A percentile compares a stretch with the other conserved stretches of the same genome.
Conservation (phyloP, 208 protist genomes). For the Herpetomonas samuelpessoai region DNA sequence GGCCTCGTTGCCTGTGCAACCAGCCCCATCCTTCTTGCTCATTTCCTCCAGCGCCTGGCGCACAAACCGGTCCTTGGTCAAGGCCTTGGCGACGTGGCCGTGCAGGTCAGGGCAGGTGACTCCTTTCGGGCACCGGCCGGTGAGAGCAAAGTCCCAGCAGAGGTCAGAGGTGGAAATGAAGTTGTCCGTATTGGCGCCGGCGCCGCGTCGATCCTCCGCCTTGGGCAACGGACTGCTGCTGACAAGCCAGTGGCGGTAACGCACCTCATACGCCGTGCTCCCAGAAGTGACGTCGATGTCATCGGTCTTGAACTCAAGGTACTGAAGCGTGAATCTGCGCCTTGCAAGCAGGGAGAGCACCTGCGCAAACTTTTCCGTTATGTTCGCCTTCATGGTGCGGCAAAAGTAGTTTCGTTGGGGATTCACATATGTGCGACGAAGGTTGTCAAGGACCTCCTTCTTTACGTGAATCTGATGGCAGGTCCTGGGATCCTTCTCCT, state of each 20-base stretch:
- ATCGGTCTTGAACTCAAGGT: constrained; percentile 52
- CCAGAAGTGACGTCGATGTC: constrained; percentile 42
- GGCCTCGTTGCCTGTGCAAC: not conserved
- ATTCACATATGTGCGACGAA: constrained; percentile 37
- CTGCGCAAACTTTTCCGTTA: constrained; percentile 40
- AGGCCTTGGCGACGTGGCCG: constrained; percentile 37
- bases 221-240: constrained; percentile 15
- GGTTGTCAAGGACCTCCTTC: constrained; percentile 26
- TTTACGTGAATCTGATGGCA: constrained; percentile 62
- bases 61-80: constrained; percentile 46
- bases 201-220: not conserved
- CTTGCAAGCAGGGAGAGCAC: constrained; percentile 40
- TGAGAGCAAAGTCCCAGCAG: constrained; percentile 52
- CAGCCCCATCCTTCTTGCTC: constrained; percentile 22
- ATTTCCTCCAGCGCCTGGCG: constrained; percentile 39
- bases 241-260: constrained; percentile 48
- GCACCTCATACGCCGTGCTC: constrained; percentile 45
- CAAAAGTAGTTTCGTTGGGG: constrained; percentile 51
- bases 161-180: constrained; percentile 47
- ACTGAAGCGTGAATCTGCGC: constrained; percentile 37
- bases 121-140: constrained; percentile 32
- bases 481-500: constrained; percentile 37
- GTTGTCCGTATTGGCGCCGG: constrained; percentile 30
- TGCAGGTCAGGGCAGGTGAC: constrained; percentile 38
- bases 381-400: constrained; percentile 57